Conservation (phyloP, 2,329 filamentous ascomycete species). For the Pseudogymnoascus sp. region DNA sequence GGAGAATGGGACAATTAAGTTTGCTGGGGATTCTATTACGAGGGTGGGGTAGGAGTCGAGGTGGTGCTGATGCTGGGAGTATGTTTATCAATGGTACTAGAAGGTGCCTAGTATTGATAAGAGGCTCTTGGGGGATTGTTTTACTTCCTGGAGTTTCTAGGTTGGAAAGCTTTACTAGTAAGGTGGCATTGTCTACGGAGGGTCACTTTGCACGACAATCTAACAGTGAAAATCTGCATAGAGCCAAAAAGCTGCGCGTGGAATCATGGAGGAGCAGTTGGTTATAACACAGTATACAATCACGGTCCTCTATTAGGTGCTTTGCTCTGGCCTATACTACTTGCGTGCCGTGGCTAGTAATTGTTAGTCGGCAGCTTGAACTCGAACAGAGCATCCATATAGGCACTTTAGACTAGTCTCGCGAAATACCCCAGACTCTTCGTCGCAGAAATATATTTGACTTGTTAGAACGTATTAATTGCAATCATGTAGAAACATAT, state of each 20-base stretch:
- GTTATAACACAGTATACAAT: background rate
- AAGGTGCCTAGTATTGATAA: background rate
- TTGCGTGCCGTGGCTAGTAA: background rate
- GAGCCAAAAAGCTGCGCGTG: background rate
- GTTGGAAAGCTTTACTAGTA: background rate
- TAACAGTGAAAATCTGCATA: background rate
- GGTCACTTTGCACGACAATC: background rate
- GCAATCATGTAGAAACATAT: background rate
- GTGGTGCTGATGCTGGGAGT: no score
- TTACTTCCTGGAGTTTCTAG: background rate
- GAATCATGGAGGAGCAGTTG: background rate
- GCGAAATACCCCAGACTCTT: background rate
- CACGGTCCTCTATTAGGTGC: background rate
- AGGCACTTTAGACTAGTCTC: background rate
- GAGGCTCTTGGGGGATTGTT: background rate
- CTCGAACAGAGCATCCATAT: background rate
- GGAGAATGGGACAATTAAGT: background rate
- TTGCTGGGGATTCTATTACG: background rate
- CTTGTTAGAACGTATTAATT: background rate
- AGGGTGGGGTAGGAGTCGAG: background rate
- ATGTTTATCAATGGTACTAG: background rate
- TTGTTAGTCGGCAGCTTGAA: background rate
- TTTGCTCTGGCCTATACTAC: background rate
- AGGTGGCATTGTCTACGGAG: background rate
- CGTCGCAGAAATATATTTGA: background rate